phyloP scores from a whole-genome alignment of 768 basidiomycete species.

The Podaxis carcinomalis region DNA sequence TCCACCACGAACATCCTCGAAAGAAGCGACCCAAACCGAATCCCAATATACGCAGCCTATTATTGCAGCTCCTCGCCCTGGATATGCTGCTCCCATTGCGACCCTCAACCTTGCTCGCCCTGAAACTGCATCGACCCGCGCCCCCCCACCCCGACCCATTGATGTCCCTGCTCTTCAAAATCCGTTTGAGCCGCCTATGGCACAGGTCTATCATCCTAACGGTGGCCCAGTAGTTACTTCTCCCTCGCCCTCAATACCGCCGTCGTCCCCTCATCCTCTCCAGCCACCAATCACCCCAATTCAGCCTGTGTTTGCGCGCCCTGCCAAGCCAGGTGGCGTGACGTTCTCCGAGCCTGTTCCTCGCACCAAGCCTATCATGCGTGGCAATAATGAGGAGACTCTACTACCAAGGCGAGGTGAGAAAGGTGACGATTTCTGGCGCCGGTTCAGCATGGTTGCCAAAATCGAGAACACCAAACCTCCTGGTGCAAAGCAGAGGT shows the following conservation, averaged over 20 bases:
- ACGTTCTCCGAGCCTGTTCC: slow-evolving; percentile 38
- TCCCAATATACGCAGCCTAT: slow-evolving; percentile 21
- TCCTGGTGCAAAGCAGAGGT: slow-evolving; percentile 38
- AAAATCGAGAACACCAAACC: slow-evolving; percentile 52
- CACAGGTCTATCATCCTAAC: neutral
- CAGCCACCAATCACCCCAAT: slow-evolving; percentile 78
- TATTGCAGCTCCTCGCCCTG: slow-evolving; percentile 68
- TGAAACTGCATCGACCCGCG: slow-evolving; percentile 34
- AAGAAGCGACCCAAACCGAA: slow-evolving; percentile 4
- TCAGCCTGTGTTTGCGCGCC: slow-evolving; percentile 71
- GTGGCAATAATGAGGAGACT: slow-evolving; percentile 65
- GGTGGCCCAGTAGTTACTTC: neutral
- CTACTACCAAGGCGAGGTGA: slow-evolving; percentile 65
- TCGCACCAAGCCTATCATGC: slow-evolving; percentile 49
- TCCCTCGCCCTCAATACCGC: slow-evolving; percentile 22
- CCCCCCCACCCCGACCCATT: slow-evolving; percentile 16
- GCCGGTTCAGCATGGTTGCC: slow-evolving; percentile 80
- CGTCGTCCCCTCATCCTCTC: slow-evolving; percentile 62
- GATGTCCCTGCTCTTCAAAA: slow-evolving; percentile 20
- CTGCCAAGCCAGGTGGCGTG: slow-evolving; percentile 29
- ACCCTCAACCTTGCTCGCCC: slow-evolving; percentile 57
- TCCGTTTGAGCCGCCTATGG: slow-evolving; percentile 22
- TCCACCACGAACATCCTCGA: slow-evolving; percentile 9
- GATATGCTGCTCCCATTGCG: slow-evolving; percentile 67
- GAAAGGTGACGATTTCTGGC: slow-evolving; percentile 82